Evolutionary conservation across 2,329 filamentous ascomycete species (phyloP).

Genomic region (Chaetomium sp.): DNA sequence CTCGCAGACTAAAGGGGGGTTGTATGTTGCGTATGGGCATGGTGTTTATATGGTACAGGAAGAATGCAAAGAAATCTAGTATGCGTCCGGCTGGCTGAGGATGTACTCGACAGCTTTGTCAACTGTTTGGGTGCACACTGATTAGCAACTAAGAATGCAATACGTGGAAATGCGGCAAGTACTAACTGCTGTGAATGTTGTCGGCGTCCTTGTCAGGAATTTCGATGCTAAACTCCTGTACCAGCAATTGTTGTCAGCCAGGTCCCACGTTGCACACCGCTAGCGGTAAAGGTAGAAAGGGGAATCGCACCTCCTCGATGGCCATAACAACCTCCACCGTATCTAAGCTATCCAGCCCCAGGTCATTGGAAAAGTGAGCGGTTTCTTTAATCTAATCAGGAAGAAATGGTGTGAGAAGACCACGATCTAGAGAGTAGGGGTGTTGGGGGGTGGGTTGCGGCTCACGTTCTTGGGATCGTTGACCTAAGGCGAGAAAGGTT

Average conservation of each 20-base stretch:
- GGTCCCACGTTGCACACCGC: not conserved
- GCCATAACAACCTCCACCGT: slow-evolving; percentile 99
- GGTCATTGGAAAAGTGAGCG: slow-evolving; percentile 94
- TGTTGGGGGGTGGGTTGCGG: slow-evolving; percentile 15
- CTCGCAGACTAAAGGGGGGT: slow-evolving; percentile 12
- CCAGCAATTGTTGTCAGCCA: slow-evolving; percentile 15
- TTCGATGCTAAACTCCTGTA: slow-evolving; percentile 72
- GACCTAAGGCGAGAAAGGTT: slow-evolving; percentile 45
- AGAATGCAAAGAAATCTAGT: slow-evolving; percentile 36
- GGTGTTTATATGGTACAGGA: slow-evolving; percentile 19
- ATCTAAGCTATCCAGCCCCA: slow-evolving; percentile 93
- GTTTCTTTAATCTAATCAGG: slow-evolving; percentile 63
- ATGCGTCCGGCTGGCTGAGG: slow-evolving; percentile 83
- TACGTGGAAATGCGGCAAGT: not conserved
- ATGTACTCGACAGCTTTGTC: slow-evolving; percentile 95
- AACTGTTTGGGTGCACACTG: slow-evolving; percentile 45
- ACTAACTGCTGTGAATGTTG: slow-evolving; percentile 84
- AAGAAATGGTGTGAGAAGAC: not conserved
- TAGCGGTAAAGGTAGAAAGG: too few relatives aligned
- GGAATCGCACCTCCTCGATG: slow-evolving; percentile 78
- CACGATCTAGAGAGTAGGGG: not conserved
- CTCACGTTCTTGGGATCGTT: slow-evolving; percentile 58
- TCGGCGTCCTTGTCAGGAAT: slow-evolving; percentile 97
- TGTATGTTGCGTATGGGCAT: slow-evolving; percentile 13
- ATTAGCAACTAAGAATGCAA: slow-evolving; percentile 8